A percentile compares a stretch with the other conserved stretches of the same genome.
These are phyloP conservation scores for Cafeteria roenbergensis DNA, from an alignment of 108 stramenopile species.

Conservation along the genomic window DNA sequence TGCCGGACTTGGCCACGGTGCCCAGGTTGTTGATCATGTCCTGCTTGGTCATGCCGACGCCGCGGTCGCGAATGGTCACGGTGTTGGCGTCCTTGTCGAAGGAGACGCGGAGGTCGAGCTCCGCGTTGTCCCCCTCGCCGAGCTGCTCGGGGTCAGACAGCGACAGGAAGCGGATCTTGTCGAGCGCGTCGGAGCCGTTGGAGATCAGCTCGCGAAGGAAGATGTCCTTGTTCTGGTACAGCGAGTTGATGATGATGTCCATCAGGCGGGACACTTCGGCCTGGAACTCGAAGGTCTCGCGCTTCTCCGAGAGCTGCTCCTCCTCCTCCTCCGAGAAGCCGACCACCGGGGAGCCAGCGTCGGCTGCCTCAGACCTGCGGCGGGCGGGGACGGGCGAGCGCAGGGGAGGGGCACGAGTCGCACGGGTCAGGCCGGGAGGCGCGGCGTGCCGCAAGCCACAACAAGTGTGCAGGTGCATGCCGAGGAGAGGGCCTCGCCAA, in stretches of 20 bases:
- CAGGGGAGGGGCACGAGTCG: too few relatives aligned
- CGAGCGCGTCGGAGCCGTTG: slow-evolving; percentile 94
- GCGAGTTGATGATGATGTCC: slow-evolving; percentile 98
- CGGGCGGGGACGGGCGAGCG: too few relatives aligned
- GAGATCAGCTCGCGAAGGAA: slow-evolving; percentile 86
- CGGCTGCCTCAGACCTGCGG: too few relatives aligned
- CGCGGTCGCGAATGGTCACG: slow-evolving; percentile 83
- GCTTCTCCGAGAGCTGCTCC: not conserved
- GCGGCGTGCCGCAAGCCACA: too few relatives aligned
- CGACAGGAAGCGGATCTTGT: slow-evolving; percentile 90
- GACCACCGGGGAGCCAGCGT: too few relatives aligned
- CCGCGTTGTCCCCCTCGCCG: slow-evolving; percentile 51
- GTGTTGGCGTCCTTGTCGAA: slow-evolving; percentile 73
- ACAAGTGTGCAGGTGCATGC: too few relatives aligned
- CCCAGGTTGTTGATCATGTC: slow-evolving; percentile 84
- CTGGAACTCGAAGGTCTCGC: slow-evolving; percentile 67
- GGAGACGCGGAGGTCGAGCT: slow-evolving; percentile 74
- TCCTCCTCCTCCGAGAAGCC: too few relatives aligned
- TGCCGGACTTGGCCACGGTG: slow-evolving; percentile 95
- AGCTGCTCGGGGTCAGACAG: slow-evolving; percentile 61
- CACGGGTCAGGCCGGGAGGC: too few relatives aligned
- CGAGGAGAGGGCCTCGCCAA: too few relatives aligned
- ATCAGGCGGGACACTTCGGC: slow-evolving; percentile 94
- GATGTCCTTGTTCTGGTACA: slow-evolving; percentile 97
- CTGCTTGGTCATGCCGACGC: slow-evolving; percentile 94